Evolutionary conservation across 306 rosid species (phyloP), one percentile per base, ranked within the genome.

Genomic region (barrel medic (Medicago truncatula)): DNA sequence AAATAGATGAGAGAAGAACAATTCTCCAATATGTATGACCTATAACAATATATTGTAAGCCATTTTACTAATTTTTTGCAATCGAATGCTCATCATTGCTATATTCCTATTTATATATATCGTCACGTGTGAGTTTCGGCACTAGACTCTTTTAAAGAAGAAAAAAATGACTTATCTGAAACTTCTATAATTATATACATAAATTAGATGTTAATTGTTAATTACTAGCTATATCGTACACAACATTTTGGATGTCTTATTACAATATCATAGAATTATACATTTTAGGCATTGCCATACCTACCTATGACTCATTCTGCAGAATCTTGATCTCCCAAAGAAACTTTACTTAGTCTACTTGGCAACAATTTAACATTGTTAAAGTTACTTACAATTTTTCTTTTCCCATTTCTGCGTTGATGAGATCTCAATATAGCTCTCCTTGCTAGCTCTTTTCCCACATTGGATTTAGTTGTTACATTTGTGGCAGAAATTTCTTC

Each of bases 331-430:
- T 90, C 93, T 80, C 84, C 88, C 72, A 88, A 60, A 15, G 94
- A 88, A 82, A 88, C 94, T 74, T 86, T 88, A 83, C 96, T 92
- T 8, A 90, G 75, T 78, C 97, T 88, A 80, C 96, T 88, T 5
- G 92, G 96, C 52, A 86, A 82, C 18, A 81, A 79, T 62, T 84
- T 87, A 15, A 38, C 62, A 66, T 54, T 62, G 73, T 73, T 81
- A 72, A 0, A 34, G 5, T 73, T 81, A 68, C 41, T 80, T n/a
- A 78, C 57, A 28, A 6, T 13, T 75, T 80, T 84, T 76, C 82
- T 84, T 63, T 82, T 83, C 16, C 84, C 83, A 23, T 68, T 83
- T 66, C 77, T 77, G 18, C 84, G 85, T 31, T 60, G 88, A 66
- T 84, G 88, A 8, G 90, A 80, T 64, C 88, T 86, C 61, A 82